phyloP scores from a whole-genome alignment of 257 asterid genomes.

The Salvia miltiorrhiza region DNA sequence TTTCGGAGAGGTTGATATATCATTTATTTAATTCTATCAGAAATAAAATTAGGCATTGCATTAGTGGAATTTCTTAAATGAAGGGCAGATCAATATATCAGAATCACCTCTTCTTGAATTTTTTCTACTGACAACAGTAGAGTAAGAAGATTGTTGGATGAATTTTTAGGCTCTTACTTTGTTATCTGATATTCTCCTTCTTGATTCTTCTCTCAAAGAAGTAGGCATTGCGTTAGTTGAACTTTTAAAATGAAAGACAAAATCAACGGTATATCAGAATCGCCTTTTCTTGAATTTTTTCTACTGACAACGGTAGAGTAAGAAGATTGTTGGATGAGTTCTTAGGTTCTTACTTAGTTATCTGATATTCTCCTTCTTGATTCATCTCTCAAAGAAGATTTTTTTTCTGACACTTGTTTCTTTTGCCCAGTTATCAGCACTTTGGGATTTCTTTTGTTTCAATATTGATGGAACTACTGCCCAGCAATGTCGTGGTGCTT shows the following conservation, averaged over 20 bases:
- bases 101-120: not conserved
- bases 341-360: not conserved
- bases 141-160: constrained; percentile 3
- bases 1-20: not conserved
- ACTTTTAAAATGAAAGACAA: too few relatives aligned
- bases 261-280: not conserved
- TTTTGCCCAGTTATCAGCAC: constrained; percentile 74
- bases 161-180: constrained; percentile 3
- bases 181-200: not conserved
- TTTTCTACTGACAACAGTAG: not conserved
- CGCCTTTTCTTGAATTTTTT: not conserved
- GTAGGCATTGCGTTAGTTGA: too few relatives aligned
- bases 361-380: not conserved
- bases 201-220: constrained; percentile 6
- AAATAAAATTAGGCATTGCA: not conserved
- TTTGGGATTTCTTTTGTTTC: constrained; percentile 98
- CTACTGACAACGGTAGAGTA: not conserved
- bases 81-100: not conserved
- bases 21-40: not conserved
- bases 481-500: constrained; percentile 94
- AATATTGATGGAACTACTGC: constrained; percentile 88
- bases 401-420: constrained; percentile 5
- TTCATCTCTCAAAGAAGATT: constrained; percentile 8
- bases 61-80: too few relatives aligned
- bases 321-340: constrained; percentile 4